phyloP scores from a whole-genome alignment of 352 stramenopile species.

The Hyaloperonospora brassicae region DNA sequence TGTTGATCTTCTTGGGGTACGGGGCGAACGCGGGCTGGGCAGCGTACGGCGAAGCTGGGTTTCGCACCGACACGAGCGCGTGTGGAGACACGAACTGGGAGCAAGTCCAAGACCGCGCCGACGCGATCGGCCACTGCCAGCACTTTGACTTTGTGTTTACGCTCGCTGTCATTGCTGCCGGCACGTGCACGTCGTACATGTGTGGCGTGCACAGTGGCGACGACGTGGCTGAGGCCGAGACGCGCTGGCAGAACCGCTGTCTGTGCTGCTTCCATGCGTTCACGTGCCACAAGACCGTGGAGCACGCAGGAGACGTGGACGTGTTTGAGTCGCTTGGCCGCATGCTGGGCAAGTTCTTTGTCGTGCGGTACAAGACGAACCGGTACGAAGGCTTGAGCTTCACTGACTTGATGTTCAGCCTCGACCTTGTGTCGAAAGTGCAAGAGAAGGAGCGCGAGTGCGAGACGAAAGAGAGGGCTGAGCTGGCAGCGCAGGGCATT shows the following conservation, averaged over 20 bases:
- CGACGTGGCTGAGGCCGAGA: slow-evolving; percentile 45
- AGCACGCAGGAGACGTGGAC: slow-evolving; percentile 45
- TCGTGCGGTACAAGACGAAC: slow-evolving; percentile 58
- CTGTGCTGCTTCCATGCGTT: slow-evolving; percentile 51
- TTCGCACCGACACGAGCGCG: slow-evolving; percentile 40
- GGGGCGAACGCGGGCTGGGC: slow-evolving; percentile 44
- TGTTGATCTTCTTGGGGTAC: slow-evolving; percentile 54
- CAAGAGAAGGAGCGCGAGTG: slow-evolving; percentile 45
- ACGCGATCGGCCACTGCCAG: slow-evolving; percentile 54
- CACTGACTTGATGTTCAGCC: slow-evolving; percentile 62
- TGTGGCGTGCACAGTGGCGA: slow-evolving; percentile 57
- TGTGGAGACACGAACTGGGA: slow-evolving; percentile 45
- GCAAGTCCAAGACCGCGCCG: slow-evolving; percentile 43
- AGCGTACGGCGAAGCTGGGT: slow-evolving; percentile 46
- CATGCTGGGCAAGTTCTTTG: slow-evolving; percentile 67
- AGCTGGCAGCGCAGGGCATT: slow-evolving; percentile 21
- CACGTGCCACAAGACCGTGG: slow-evolving; percentile 35
- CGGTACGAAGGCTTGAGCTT: slow-evolving; percentile 61
- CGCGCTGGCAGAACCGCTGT: slow-evolving; percentile 59
- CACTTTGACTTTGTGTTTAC: slow-evolving; percentile 68
- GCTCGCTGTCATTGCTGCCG: slow-evolving; percentile 27
- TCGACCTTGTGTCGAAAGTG: slow-evolving; percentile 53
- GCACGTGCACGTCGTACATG: slow-evolving; percentile 51
- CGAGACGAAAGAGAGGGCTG: slow-evolving; percentile 20
- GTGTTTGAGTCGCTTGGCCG: slow-evolving; percentile 59